Evolutionary conservation across 345 rosid species (phyloP).

Genomic region (Anastatica hierochuntica): DNA sequence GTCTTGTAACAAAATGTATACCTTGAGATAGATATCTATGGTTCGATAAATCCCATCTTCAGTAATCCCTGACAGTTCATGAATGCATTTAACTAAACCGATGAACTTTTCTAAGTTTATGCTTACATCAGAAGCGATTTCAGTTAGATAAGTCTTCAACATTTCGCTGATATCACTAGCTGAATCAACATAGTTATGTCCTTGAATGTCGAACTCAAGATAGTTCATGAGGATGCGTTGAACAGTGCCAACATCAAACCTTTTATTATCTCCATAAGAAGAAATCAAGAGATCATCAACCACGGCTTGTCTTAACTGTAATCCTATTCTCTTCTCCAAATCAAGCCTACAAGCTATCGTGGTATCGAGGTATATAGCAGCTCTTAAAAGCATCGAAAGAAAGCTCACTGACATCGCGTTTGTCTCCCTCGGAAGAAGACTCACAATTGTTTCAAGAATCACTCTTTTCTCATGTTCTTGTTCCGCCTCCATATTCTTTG

Average conservation of each 20-base stretch:
- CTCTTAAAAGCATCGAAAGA: slow-evolving; percentile 67
- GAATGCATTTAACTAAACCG: slow-evolving; percentile 54
- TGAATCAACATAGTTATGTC: slow-evolving; percentile 10
- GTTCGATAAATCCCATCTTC: slow-evolving; percentile 88
- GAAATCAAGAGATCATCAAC: slow-evolving; percentile 78
- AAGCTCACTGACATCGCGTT: slow-evolving; percentile 63
- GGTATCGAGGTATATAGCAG: slow-evolving; percentile 73
- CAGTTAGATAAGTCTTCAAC: slow-evolving; percentile 73
- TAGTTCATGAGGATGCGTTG: slow-evolving; percentile 70
- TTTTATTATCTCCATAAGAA: slow-evolving; percentile 39
- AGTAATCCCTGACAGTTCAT: slow-evolving; percentile 54
- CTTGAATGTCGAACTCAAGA: slow-evolving; percentile 49
- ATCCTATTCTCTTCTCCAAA: slow-evolving; percentile 78
- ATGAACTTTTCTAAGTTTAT: slow-evolving; percentile 44
- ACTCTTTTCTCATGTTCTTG: slow-evolving; percentile 74
- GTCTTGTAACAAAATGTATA: slow-evolving; percentile 2
- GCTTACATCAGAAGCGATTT: slow-evolving; percentile 68
- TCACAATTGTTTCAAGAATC: slow-evolving; percentile 68
- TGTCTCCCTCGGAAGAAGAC: slow-evolving; percentile 71
- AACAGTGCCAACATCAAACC: slow-evolving; percentile 70
- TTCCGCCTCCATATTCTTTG: slow-evolving; percentile 57
- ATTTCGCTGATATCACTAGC: slow-evolving; percentile 46
- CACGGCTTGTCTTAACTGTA: slow-evolving; percentile 69
- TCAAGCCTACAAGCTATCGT: slow-evolving; percentile 88
- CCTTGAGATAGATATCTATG: slow-evolving; percentile 90